Percentiles rank a stretch among this genome's conserved stretches.
Conservation (phyloP, 495 filamentous ascomycete genomes). For the Achaetomiella virescens region DNA sequence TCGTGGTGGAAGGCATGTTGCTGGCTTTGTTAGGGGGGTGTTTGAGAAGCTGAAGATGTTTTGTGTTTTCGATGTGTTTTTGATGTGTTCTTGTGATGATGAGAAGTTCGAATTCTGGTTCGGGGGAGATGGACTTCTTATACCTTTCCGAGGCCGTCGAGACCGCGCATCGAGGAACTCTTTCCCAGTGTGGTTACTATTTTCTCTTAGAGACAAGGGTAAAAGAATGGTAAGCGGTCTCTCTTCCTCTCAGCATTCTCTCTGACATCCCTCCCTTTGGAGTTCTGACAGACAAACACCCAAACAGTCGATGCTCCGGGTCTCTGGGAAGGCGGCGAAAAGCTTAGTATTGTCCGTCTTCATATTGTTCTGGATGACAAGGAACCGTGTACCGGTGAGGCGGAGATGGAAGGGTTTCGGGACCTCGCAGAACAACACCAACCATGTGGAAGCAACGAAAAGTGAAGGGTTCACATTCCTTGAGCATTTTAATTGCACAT, state of each 20-base stretch:
- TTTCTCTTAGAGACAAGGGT: neutral
- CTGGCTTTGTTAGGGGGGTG: slow-evolving; percentile 18
- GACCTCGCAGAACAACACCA: neutral
- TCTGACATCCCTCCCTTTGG: slow-evolving; percentile 7
- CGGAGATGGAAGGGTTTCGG: neutral
- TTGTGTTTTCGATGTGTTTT: neutral
- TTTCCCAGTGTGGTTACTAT: neutral
- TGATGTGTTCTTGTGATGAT: slow-evolving; percentile 13
- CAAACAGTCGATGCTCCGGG: neutral
- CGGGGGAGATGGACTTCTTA: slow-evolving; percentile 16
- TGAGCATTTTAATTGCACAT: slow-evolving; percentile 2
- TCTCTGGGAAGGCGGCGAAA: neutral
- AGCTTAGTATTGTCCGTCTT: slow-evolving; percentile 27
- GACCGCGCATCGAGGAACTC: neutral
- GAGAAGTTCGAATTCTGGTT: slow-evolving; percentile 7
- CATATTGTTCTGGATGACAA: slow-evolving; percentile 23
- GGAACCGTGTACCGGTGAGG: neutral
- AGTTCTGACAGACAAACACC: slow-evolving; percentile 1
- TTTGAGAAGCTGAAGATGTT: slow-evolving; percentile 8
- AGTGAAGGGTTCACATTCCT: neutral
- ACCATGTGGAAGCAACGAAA: neutral
- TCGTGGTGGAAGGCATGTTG: slow-evolving; percentile 35
- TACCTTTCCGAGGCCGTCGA: slow-evolving; percentile 14
- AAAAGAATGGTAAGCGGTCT: slow-evolving; percentile 4
- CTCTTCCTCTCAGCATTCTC: neutral